Base-by-base conservation (phyloP, 1,284 basidiomycete species). In the Bothia castanella region DNA sequence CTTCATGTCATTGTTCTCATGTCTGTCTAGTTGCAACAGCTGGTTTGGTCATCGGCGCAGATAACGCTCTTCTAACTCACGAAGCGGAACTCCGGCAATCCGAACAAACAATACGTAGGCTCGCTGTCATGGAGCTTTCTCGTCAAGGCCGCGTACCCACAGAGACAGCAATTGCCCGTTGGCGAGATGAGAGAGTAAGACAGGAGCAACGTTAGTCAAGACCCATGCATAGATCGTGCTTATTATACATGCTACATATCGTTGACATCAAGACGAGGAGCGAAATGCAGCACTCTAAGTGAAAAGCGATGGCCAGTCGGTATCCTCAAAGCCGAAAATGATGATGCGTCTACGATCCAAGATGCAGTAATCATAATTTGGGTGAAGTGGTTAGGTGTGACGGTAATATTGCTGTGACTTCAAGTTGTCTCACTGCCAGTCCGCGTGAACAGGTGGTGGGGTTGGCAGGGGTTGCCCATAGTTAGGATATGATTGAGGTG, bases 151-250 rank as follows among this genome's bases (percentile, higher is more conserved):
- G 89, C 42, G 79, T 93, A 51, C 82, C 84, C 5, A 92, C 89
- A 9, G 91, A 94, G 68, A 82, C 83, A 11, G 89, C 89, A 61
- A 92, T 93, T 41, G 74, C 81, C 35, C 83, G 82, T 63, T 94
- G 91, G 91, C 85, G 80, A 63, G 77, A 74, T 19, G 72, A 71
- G 54, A 67, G 63, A 58, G 72, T 47, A 31, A 59, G 41, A 40
- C 51, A 52, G 25, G 58, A 58, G 40, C 40, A 41, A 41, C 38
- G 9, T 41, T 41, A 11, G 45, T 31, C 43, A 40, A 52, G 20
- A 40, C 27, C 37, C 47, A 36, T 42, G 31, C 32, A 52, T 51
- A 54, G 25, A 35, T 34, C 21, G 20, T 43, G 16, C 16, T 17
- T 50, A 48, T 53, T 52, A 47, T 51, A 46, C 23, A 44, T 49